Base-by-base conservation (phyloP, 2,329 filamentous ascomycete species). In the Trichoderma brevicompactum region DNA sequence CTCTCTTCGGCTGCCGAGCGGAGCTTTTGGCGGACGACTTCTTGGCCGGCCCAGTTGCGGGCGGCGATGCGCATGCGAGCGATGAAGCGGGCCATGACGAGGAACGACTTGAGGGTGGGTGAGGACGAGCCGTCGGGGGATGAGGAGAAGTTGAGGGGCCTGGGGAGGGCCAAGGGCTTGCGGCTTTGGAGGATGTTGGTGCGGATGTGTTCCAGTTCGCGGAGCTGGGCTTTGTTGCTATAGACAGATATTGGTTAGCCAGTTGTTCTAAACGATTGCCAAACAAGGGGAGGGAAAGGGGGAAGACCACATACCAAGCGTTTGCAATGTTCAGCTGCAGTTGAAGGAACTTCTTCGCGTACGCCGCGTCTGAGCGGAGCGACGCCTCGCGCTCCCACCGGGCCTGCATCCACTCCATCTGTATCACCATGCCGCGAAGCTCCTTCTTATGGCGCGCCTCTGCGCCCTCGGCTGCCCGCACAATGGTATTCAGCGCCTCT, bases 201-300 rank as follows among this genome's bases (percentile, higher is more conserved):
- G 69, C 79, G 92, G 82, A 97, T 96, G 71, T 91, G 86, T 71
- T 90, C 87, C 68, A 98, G 88, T 74, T 97, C 90, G 60, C 89
- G 87, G 66, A 98, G 88, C 76, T 98, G 92, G 67, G 92, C 91
- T 77, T 94, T 90, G 81, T 98, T 99, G 81, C 95, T 98, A 77
- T 76, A 65, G 12, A 46, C 13, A 36, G 9, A n/a, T 13, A 8
- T 12, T 12, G 9, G 56, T 60, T 49, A 60, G 56, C 36, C 41
- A 10, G n/a, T 40, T 12, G 13, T 32, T 12, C 19, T 50, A 7
- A 15, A 9, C 38, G 15, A 38, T 3, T 4, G 12, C 38, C 9
- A 15, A 19, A 48, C 3, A 52, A 5, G 15, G 17, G n/a, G 32
- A 17, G 32, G 17, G 2, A 7, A 9, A 32, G 13, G 13, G 10